Evolutionary conservation across 2,329 filamentous ascomycete genomes (phyloP).

Genomic region (Thelonectria blattea): DNA sequence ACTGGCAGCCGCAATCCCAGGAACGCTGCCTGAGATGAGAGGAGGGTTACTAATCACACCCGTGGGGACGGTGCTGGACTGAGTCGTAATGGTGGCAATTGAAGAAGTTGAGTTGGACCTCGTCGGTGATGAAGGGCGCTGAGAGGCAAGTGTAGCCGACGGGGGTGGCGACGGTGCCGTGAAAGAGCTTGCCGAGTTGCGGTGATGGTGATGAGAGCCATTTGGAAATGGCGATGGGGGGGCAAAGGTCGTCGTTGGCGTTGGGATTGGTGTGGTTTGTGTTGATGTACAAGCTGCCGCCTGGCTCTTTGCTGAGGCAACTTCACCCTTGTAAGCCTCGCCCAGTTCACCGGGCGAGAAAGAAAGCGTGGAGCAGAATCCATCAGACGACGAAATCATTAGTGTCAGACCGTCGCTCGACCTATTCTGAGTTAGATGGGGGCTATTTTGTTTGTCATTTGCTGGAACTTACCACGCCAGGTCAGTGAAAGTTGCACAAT

Average conservation of each 20-base stretch:
- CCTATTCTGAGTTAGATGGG: constrained; percentile 46
- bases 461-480: constrained; percentile 77
- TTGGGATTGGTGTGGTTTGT: constrained; percentile 73
- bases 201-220: constrained; percentile 59
- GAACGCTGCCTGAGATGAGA: constrained; percentile 77
- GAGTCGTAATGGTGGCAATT: constrained; percentile 76
- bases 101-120: constrained; percentile 88
- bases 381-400: constrained; percentile 96
- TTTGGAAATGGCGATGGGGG: constrained; percentile 64
- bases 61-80: constrained; percentile 54
- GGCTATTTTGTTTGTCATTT: neutral
- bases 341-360: constrained; percentile 87
- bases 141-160: constrained; percentile 63
- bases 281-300: constrained; percentile 55
- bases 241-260: constrained; percentile 68
- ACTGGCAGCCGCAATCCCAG: constrained; percentile 75
- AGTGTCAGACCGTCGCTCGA: constrained; percentile 63
- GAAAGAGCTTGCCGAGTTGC: constrained; percentile 63
- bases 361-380: constrained; percentile 91
- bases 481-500: constrained; percentile 97
- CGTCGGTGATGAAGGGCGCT: constrained; percentile 77
- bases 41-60: constrained; percentile 77
- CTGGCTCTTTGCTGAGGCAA: constrained; percentile 56
- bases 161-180: constrained; percentile 62
- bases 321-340: constrained; percentile 75